These are phyloP conservation scores for Kurtzmaniella quercitrusa DNA, from an alignment of 1,139 yeast species.

Conservation along the genomic window DNA sequence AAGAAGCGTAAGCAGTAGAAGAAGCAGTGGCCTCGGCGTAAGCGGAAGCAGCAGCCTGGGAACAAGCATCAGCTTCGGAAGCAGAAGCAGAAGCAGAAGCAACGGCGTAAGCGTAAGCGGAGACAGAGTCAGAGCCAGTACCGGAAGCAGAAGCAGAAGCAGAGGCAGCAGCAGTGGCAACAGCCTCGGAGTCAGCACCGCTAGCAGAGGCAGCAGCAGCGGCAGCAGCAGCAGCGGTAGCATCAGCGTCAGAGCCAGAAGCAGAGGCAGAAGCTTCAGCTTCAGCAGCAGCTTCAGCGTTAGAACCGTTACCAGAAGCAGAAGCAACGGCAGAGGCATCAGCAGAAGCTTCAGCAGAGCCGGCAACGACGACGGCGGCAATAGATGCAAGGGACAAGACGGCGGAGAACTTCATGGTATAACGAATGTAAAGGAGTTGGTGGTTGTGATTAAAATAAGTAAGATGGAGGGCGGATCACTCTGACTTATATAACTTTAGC, in stretches of 20 bases:
- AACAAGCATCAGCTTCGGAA: background rate
- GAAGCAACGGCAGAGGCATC: constrained; percentile 10
- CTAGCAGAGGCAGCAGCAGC: background rate
- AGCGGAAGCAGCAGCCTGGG: constrained; percentile 14
- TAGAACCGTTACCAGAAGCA: background rate
- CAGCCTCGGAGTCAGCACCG: constrained; percentile 1
- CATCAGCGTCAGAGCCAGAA: background rate
- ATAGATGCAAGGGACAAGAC: constrained; percentile 30
- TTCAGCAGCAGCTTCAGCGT: background rate
- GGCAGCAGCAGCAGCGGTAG: constrained; percentile 8
- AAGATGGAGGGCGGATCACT: background rate
- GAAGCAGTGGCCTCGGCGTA: constrained; percentile 10
- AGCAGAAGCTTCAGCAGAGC: constrained; percentile 5
- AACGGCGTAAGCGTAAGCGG: constrained; percentile 12
- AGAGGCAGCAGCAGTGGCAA: constrained; percentile 8
- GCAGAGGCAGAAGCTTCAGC: background rate
- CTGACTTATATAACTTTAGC: background rate
- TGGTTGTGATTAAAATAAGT: background rate
- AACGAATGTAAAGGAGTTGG: constrained; percentile 11
- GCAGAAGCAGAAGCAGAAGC: background rate
- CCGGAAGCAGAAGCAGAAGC: background rate
- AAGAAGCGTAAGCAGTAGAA: constrained; percentile 10
- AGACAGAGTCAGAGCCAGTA: constrained; percentile 7
- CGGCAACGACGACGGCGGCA: constrained; percentile 18
- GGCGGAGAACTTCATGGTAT: constrained; percentile 29